Evolutionary conservation across 1,139 yeast species (phyloP).

Genomic region (Entelexis paramagnoliae): DNA sequence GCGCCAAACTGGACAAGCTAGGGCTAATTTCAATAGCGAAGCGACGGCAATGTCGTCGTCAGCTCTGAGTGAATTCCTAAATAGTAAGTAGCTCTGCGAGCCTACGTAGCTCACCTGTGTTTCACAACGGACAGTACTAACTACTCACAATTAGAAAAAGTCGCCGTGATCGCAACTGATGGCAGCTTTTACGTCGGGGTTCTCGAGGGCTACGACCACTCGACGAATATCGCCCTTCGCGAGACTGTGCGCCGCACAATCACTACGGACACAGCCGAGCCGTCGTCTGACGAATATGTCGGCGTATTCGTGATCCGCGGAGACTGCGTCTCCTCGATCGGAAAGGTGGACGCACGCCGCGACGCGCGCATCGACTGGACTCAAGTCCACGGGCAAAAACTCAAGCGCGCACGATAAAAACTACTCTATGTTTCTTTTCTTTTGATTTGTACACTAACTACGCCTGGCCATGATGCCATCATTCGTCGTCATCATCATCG

Average conservation of each 20-base stretch:
- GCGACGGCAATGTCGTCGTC: conserved; percentile 26
- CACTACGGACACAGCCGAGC: conserved; percentile 32
- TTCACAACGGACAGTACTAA: not conserved
- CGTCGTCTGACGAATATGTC: conserved; percentile 44
- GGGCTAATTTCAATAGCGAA: not conserved
- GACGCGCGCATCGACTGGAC: conserved; percentile 51
- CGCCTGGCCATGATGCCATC: too few species aligned
- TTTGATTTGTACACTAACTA: not conserved
- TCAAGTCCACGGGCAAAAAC: conserved; percentile 28
- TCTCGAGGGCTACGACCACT: conserved; percentile 71
- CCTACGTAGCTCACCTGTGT: not conserved
- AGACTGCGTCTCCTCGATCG: conserved; percentile 68
- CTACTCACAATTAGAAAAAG: conserved; percentile 33
- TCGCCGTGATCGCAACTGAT: conserved; percentile 72
- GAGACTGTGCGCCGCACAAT: conserved; percentile 47
- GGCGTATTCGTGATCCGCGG: conserved; percentile 72
- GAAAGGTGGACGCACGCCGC: conserved; percentile 49
- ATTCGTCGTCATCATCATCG: not conserved
- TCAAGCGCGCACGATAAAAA: conserved; percentile 14
- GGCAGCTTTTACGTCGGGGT: conserved; percentile 54
- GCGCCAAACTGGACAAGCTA: not conserved
- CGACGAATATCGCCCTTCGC: conserved; percentile 61
- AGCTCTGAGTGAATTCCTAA: conserved; percentile 29
- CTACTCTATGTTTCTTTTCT: too few species aligned
- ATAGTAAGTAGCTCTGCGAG: conserved; percentile 27